phyloP scores from a whole-genome alignment of 1,284 basidiomycete genomes.

The Ceratobasidium theobromae region DNA sequence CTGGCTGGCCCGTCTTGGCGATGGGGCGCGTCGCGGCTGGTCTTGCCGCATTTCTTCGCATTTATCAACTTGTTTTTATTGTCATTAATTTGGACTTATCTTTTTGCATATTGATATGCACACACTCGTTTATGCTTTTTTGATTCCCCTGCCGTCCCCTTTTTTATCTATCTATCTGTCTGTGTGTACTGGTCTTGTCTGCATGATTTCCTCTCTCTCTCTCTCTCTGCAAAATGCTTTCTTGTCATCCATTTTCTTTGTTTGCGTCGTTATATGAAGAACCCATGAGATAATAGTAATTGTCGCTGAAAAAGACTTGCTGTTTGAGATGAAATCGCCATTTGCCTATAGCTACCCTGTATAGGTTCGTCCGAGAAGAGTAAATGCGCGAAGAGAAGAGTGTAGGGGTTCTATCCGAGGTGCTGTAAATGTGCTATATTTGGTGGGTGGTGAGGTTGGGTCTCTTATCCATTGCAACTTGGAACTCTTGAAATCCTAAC shows the following conservation, averaged over 20 bases:
- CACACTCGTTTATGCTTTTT: background rate
- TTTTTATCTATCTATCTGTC: slow-evolving; percentile 19
- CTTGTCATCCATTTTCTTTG: background rate
- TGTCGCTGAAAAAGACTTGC: background rate
- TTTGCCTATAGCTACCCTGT: no score
- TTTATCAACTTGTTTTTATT: background rate
- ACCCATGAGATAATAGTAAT: slow-evolving; percentile 21
- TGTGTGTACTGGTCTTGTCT: slow-evolving; percentile 2
- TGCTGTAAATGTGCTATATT: no score
- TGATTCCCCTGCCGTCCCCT: background rate
- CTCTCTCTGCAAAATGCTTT: slow-evolving; percentile 4
- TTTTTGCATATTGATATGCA: slow-evolving; percentile 1
- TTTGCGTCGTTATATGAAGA: background rate
- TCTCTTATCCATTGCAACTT: no score
- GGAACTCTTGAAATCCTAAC: no score
- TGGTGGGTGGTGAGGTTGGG: no score
- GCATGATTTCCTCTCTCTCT: slow-evolving; percentile 10
- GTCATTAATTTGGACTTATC: slow-evolving; percentile 11
- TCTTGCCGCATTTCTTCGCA: background rate
- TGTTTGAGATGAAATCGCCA: background rate
- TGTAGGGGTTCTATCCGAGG: no score
- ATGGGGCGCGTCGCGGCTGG: background rate
- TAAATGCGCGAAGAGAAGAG: no score
- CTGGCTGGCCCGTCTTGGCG: background rate
- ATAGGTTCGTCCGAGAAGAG: no score